Conservation (phyloP, 1,139 yeast species). For the Geotrichum citri-aurantii region DNA sequence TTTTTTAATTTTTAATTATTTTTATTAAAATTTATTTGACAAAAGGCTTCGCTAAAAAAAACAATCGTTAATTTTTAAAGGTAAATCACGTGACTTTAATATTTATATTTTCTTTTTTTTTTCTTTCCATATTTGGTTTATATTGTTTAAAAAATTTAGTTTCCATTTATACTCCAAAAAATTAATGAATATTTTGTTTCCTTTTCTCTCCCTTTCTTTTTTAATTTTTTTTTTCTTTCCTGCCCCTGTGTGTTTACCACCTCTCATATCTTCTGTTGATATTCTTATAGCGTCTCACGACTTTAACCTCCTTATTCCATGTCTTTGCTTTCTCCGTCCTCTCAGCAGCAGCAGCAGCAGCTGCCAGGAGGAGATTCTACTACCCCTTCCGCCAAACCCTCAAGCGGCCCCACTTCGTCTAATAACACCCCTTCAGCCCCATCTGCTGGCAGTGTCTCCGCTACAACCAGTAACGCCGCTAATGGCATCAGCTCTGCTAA, state of each 20-base stretch:
- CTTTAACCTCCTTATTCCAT: not conserved
- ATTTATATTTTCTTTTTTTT: not conserved
- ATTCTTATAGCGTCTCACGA: not conserved
- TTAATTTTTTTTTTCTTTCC: not conserved
- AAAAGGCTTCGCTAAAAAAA: too few relatives aligned
- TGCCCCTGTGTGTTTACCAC: not conserved
- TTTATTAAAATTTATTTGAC: too few relatives aligned
- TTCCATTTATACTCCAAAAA: not conserved
- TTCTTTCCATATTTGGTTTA: not conserved
- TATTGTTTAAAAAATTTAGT: not conserved
- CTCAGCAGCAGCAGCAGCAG: not conserved
- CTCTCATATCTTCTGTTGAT: not conserved
- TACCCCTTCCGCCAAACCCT: not conserved
- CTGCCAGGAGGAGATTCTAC: not conserved
- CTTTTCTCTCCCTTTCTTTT: not conserved
- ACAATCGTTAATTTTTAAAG: too few relatives aligned
- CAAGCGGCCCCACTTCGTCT: not conserved
- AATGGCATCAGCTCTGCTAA: not conserved
- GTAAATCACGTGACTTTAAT: not conserved
- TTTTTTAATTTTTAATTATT: too few relatives aligned
- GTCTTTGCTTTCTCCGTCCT: not conserved
- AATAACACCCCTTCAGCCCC: not conserved
- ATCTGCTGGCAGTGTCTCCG: not conserved
- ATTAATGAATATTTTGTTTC: not conserved
- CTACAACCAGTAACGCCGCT: not conserved